Percentiles rank a stretch among this genome's conserved stretches.
These are phyloP conservation scores for Microdochium bolleyi DNA, from an alignment of 2,329 filamentous ascomycete genomes.

Conservation along the genomic window DNA sequence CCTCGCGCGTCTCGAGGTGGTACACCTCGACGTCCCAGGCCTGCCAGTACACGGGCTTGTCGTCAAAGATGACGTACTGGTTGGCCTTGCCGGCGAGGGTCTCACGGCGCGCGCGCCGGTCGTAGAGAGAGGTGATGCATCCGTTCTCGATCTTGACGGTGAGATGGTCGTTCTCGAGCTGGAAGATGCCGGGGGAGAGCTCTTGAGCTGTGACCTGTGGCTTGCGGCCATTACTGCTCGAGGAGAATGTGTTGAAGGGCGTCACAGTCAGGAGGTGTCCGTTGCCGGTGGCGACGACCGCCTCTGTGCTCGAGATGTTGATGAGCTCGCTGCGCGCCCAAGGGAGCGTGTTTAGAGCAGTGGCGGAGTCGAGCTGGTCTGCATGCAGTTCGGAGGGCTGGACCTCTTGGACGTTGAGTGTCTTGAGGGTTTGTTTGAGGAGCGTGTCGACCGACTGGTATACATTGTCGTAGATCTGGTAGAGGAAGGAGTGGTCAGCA, in stretches of 20 bases:
- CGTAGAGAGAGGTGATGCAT: slow-evolving; percentile 76
- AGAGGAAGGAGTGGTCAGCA: not conserved
- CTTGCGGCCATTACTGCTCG: slow-evolving; percentile 14
- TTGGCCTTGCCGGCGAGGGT: slow-evolving; percentile 76
- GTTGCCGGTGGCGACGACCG: slow-evolving; percentile 47
- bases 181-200: slow-evolving; percentile 54
- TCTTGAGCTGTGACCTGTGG: slow-evolving; percentile 45
- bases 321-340: slow-evolving; percentile 76
- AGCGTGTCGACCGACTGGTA: slow-evolving; percentile 70
- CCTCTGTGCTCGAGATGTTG: slow-evolving; percentile 45
- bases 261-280: slow-evolving; percentile 44
- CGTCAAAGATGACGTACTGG: slow-evolving; percentile 90
- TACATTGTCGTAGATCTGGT: slow-evolving; percentile 68
- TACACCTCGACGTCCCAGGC: slow-evolving; percentile 98
- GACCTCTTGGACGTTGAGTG: slow-evolving; percentile 52
- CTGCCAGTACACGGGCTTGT: slow-evolving; percentile 96
- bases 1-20: slow-evolving; percentile 79
- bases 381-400: slow-evolving; percentile 34
- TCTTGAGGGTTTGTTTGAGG: slow-evolving; percentile 59
- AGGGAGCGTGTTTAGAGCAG: slow-evolving; percentile 77
- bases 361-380: slow-evolving; percentile 5
- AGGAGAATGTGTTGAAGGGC: slow-evolving; percentile 30
- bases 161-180: slow-evolving; percentile 72
- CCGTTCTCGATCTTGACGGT: slow-evolving; percentile 68
- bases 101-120: slow-evolving; percentile 66